These are phyloP conservation scores for Trametes hirsuta DNA, from an alignment of 1,284 basidiomycete genomes.

Conservation along the genomic window DNA sequence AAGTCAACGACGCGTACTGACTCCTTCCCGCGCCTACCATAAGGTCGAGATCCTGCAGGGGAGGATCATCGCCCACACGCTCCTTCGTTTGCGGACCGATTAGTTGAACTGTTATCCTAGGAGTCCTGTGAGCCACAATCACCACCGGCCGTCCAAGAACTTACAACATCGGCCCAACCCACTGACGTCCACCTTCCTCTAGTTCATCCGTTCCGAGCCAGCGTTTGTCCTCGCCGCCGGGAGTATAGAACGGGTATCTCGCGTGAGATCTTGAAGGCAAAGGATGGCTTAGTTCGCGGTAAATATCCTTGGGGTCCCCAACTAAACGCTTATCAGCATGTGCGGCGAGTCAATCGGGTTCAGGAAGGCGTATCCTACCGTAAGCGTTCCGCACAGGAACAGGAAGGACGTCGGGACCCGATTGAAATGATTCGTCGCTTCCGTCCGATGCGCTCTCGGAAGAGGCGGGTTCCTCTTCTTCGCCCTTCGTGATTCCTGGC, in stretches of 20 bases:
- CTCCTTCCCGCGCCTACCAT: conserved; percentile 50
- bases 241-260: conserved; percentile 74
- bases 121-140: neutral
- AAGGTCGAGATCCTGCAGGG: conserved; percentile 53
- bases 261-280: conserved; percentile 54
- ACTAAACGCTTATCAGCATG: neutral
- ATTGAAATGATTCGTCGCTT: conserved; percentile 21
- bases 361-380: conserved; percentile 1
- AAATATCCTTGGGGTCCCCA: conserved; percentile 29
- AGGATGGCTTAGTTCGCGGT: conserved; percentile 53
- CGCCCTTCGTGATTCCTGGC: conserved; percentile 52
- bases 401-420: neutral
- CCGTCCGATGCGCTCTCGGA: conserved; percentile 19
- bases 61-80: conserved; percentile 37
- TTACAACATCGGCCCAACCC: conserved; percentile 76
- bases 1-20: conserved; percentile 70
- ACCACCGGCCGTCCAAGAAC: conserved; percentile 27
- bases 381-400: conserved; percentile 7
- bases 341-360: neutral
- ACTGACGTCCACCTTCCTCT: conserved; percentile 65
- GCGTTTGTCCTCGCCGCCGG: conserved; percentile 66
- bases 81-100: conserved; percentile 48
- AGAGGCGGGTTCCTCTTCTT: conserved; percentile 17
- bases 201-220: conserved; percentile 57
- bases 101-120: conserved; percentile 69